A percentile compares a stretch with the other conserved stretches of the same genome.
Evolutionary conservation across 2,329 filamentous ascomycete genomes (phyloP).

Genomic region (Hypoxylon sp.): DNA sequence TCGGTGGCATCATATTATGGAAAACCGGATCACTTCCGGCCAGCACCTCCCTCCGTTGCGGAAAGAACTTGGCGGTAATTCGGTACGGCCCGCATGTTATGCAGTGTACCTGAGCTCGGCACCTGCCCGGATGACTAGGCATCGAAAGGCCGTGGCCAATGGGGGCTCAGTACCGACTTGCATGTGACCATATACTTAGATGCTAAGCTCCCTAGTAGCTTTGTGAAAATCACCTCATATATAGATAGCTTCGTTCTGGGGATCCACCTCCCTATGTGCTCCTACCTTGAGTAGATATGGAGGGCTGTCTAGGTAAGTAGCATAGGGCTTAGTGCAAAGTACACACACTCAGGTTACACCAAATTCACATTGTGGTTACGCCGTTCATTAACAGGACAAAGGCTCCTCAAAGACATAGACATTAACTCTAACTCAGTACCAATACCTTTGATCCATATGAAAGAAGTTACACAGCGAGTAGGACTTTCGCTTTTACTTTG

Average conservation of each 20-base stretch:
- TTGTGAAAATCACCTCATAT: constrained; percentile 1
- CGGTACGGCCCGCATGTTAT: neutral
- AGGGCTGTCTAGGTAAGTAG: neutral
- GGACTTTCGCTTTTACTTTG: neutral
- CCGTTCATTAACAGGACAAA: neutral
- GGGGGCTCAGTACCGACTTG: neutral
- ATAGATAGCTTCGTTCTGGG: neutral
- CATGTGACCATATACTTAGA: neutral
- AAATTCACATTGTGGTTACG: neutral
- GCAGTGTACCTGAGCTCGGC: neutral
- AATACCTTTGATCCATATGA: neutral
- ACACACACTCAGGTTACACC: neutral
- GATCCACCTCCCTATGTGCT: neutral
- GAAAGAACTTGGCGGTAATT: constrained; percentile 2
- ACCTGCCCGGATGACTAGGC: neutral
- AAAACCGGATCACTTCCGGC: neutral
- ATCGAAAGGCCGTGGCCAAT: neutral
- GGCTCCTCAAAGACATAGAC: neutral
- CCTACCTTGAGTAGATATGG: neutral
- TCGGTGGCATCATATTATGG: neutral
- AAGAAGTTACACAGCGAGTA: neutral
- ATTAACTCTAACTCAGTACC: neutral
- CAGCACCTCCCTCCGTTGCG: neutral
- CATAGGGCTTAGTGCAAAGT: neutral
- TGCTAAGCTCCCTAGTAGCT: neutral